These are phyloP conservation scores for Leucocoprinus leucothites DNA, from an alignment of 768 basidiomycete genomes.

Conservation along the genomic window DNA sequence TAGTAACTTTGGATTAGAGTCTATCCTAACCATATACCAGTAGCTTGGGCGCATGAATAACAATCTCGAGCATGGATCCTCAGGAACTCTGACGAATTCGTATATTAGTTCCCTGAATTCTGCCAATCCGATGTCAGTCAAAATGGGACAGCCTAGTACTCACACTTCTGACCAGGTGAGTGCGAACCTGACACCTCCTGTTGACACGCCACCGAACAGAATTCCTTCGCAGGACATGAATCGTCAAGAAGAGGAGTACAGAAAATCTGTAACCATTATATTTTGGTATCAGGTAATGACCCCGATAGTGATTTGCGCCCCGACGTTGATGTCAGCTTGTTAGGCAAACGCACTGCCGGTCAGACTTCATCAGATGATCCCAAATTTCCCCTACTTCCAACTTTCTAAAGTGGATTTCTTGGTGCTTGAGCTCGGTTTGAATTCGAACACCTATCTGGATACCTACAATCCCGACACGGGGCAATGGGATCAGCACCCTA, in stretches of 20 bases:
- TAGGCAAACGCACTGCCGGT: conserved; percentile 55
- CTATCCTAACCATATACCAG: conserved; percentile 1
- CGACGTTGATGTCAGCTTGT: conserved; percentile 11
- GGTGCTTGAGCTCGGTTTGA: conserved; percentile 52
- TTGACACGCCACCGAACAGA: background rate
- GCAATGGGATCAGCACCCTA: conserved; percentile 68
- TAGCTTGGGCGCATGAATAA: conserved; percentile 10
- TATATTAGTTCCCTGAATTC: conserved; percentile 11
- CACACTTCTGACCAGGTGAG: conserved; percentile 5
- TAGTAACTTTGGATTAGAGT: conserved; percentile 4
- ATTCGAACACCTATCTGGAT: conserved; percentile 53
- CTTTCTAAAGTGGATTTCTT: conserved; percentile 51
- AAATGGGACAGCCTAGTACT: background rate
- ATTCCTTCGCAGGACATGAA: conserved; percentile 29
- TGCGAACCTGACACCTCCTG: conserved; percentile 5
- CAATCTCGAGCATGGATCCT: conserved; percentile 7
- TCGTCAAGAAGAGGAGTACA: conserved; percentile 40
- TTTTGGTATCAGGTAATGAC: conserved; percentile 63
- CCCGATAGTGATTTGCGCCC: background rate
- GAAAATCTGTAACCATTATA: conserved; percentile 59
- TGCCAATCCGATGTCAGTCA: conserved; percentile 3
- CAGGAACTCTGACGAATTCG: conserved; percentile 6
- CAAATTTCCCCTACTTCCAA: conserved; percentile 65
- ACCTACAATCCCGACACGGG: conserved; percentile 49
- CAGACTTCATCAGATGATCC: conserved; percentile 51